A percentile compares a stretch with the other conserved stretches of the same genome.
Conservation (phyloP, 1,284 basidiomycete genomes). For the Cystobasidium pallidum region DNA sequence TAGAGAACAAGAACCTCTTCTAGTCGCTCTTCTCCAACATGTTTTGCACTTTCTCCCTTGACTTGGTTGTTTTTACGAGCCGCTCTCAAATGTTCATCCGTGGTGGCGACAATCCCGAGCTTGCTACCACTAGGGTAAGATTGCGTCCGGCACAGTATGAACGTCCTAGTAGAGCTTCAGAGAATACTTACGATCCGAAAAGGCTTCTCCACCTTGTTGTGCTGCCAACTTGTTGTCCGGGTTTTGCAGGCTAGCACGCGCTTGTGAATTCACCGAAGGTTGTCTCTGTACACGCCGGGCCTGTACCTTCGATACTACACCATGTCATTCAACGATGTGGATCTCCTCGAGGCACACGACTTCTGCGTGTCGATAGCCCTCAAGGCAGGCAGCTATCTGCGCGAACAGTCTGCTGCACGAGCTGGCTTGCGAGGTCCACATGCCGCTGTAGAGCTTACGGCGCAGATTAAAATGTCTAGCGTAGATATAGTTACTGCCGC, state of each 20-base stretch:
- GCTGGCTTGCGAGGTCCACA: constrained; percentile 43
- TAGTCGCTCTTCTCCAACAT: background rate
- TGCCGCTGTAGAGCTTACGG: constrained; percentile 28
- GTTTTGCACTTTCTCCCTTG: background rate
- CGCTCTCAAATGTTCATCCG: constrained; percentile 20
- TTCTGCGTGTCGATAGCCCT: constrained; percentile 49
- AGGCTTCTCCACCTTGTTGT: no score
- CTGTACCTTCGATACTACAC: background rate
- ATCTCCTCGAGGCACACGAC: constrained; percentile 46
- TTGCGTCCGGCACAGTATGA: no score
- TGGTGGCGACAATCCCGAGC: background rate
- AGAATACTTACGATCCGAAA: no score
- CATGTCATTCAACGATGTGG: constrained; percentile 24
- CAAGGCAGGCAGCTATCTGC: constrained; percentile 50
- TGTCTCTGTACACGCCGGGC: background rate
- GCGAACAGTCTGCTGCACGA: constrained; percentile 48
- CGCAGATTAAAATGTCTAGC: constrained; percentile 46
- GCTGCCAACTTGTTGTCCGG: no score
- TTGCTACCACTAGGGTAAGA: no score
- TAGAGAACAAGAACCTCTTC: background rate
- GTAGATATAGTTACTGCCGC: constrained; percentile 50
- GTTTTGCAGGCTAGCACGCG: background rate
- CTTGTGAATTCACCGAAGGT: background rate
- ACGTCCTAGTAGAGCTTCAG: no score
- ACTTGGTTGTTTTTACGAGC: background rate